A percentile compares a stretch with the other conserved stretches of the same genome.
Evolutionary conservation across 345 rosid species (phyloP).

Genomic region (Cochlearia excelsa): DNA sequence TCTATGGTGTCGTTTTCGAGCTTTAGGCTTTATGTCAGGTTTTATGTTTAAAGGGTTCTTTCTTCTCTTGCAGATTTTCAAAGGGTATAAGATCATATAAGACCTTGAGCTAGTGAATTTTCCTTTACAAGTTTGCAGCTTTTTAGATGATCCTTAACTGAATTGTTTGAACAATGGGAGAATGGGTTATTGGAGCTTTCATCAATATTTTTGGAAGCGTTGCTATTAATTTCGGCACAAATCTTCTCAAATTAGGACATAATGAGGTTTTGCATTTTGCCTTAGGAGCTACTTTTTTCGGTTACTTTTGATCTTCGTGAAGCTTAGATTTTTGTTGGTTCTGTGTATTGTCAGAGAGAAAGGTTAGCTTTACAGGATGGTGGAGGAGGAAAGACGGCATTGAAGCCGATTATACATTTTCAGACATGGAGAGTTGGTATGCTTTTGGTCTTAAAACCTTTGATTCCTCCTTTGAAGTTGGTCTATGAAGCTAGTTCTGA

Average conservation of each 20-base stretch:
- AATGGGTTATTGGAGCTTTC: slow-evolving; percentile 96
- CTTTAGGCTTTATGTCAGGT: neutral
- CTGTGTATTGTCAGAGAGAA: slow-evolving; percentile 65
- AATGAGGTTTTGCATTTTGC: slow-evolving; percentile 56
- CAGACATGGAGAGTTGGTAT: slow-evolving; percentile 98
- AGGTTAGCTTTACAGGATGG: slow-evolving; percentile 53
- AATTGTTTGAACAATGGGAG: slow-evolving; percentile 72
- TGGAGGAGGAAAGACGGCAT: slow-evolving; percentile 58
- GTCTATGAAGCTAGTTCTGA: slow-evolving; percentile 27
- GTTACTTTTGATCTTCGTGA: neutral
- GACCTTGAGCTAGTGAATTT: slow-evolving; percentile 32
- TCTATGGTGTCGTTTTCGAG: neutral
- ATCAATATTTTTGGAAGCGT: slow-evolving; percentile 93
- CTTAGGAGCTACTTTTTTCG: neutral
- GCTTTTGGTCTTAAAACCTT: slow-evolving; percentile 26
- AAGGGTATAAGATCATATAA: slow-evolving; percentile 22
- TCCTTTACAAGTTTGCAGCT: slow-evolving; percentile 20
- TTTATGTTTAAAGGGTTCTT: slow-evolving; percentile 3
- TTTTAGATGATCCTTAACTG: slow-evolving; percentile 38
- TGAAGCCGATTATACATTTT: slow-evolving; percentile 80
- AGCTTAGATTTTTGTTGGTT: slow-evolving; percentile 17
- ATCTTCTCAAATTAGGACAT: slow-evolving; percentile 96
- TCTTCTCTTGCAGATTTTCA: slow-evolving; percentile 19
- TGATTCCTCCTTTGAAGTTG: slow-evolving; percentile 5
- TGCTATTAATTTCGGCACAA: slow-evolving; percentile 99